Conservation (phyloP, 2,329 filamentous ascomycete genomes). For the Stenocarpella maydis region DNA sequence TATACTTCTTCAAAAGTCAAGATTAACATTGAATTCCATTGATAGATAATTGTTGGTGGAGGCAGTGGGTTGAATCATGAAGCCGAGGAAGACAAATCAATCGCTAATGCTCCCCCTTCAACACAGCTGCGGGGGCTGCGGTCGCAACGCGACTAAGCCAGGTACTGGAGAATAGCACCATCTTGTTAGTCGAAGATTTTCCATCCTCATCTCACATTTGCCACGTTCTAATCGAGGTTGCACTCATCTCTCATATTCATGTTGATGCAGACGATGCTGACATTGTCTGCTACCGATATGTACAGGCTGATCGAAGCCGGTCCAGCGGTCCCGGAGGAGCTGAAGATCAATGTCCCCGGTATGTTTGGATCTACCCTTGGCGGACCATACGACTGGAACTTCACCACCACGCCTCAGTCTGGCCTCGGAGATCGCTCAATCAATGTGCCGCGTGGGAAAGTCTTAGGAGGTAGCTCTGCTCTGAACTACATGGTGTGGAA, state of each 20-base stretch:
- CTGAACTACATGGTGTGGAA: constrained; percentile 35
- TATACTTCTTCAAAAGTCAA: fast-evolving
- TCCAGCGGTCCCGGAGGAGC: constrained; percentile 38
- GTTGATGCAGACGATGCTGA: neutral
- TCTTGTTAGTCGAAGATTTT: constrained; percentile 34
- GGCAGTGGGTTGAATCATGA: neutral
- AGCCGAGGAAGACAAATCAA: too few species aligned
- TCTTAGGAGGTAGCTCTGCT: constrained; percentile 28
- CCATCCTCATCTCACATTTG: neutral
- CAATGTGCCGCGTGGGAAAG: constrained; percentile 47
- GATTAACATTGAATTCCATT: neutral
- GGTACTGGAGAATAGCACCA: constrained; percentile 38
- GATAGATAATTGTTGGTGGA: constrained; percentile 24
- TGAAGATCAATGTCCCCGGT: constrained; percentile 42
- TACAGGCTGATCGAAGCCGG: constrained; percentile 44
- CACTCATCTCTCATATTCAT: neutral
- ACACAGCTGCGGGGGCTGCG: constrained; percentile 39
- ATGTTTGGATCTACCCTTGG: constrained; percentile 40
- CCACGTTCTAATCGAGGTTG: too few species aligned
- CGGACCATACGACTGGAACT: constrained; percentile 50
- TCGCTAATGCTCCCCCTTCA: neutral
- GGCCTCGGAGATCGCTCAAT: constrained; percentile 50
- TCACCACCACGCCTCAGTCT: constrained; percentile 49
- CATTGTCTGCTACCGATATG: neutral
- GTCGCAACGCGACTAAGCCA: constrained; percentile 41